Base-by-base conservation (phyloP, 176 grass and related monocot genomes). In the Zoysia japonica region DNA sequence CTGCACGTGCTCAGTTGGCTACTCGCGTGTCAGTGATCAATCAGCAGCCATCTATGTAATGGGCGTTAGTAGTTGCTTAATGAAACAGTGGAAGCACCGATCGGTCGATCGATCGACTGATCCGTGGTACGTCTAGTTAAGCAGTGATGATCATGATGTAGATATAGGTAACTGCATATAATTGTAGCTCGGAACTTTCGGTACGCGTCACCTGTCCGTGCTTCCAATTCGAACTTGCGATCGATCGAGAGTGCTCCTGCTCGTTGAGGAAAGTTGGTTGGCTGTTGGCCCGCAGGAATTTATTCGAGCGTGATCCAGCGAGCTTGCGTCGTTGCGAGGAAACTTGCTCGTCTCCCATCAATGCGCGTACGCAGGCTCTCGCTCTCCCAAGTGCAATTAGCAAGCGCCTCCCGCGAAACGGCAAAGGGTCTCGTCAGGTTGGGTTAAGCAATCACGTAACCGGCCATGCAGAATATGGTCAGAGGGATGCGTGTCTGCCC, bases 101-200 rank as follows among this genome's bases (percentile, higher is more conserved):
- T 41, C 14, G 39, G 9, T 42, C 51, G 70, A 16, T 68, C 12
- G 53, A 53, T 41, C 14, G 39, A 11, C 35, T 61, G 70, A 16
- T 68, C 14, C 0, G 35, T 62, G 8, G 56, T 72, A 72, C 61
- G 82, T 61, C 52, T 41, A 11, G 47, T 48, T 50, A 3, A 11
- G 46, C 3, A 36, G 71, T 74, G 47, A 9, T 64, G 37, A 78
- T 66, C 5, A 43, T 74, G 84, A 55, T 74, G 65, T 86, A 80
- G 80, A 83, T 87, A 76, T 70, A 83, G 64, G 63, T 88, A 28
- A 28, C 28, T 28, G 76, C 64, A 48, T 90, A 86, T 86, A 87
- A 87, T 84, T 90, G 76, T 80, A 80, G 70, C 36, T 86, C 49
- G 56, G 65, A 67, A 57, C 76, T 77, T 76, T 80, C 60, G 67